These are phyloP conservation scores for Pythium plurisporium DNA, from an alignment of 352 stramenopile species.

Conservation along the genomic window DNA sequence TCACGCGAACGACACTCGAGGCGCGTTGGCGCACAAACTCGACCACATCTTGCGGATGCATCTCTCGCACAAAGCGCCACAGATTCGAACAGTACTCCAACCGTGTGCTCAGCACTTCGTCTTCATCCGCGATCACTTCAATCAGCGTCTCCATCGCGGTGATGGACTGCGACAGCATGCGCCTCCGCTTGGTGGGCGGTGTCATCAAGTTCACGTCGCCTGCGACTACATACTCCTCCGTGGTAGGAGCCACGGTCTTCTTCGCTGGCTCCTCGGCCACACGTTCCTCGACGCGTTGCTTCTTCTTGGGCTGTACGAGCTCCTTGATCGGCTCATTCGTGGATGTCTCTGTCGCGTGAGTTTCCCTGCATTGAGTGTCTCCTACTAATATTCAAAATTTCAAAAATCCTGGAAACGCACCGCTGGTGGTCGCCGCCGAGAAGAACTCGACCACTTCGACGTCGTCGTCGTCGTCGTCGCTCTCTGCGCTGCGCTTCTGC, in stretches of 20 bases:
- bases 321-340: constrained; percentile 2
- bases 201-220: constrained; percentile 19
- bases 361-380: not conserved
- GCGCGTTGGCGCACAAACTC: constrained; percentile 25
- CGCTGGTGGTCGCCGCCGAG: constrained; percentile 6
- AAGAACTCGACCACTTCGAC: constrained; percentile 27
- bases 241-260: not conserved
- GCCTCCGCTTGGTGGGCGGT: constrained; percentile 23
- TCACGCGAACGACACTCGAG: constrained; percentile 27
- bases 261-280: not conserved
- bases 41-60: constrained; percentile 22
- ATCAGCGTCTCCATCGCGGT: constrained; percentile 24
- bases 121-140: constrained; percentile 26
- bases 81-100: constrained; percentile 38
- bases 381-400: constrained; percentile 16
- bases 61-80: constrained; percentile 24
- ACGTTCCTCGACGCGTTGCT: constrained; percentile 3
- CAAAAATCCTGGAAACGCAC: too few relatives aligned
- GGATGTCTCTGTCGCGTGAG: constrained; percentile 1
- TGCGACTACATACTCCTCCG: constrained; percentile 1
- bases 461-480: constrained; percentile 9
- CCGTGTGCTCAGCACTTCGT: constrained; percentile 33
- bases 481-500: not conserved
- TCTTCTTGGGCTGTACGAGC: constrained; percentile 6
- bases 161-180: constrained; percentile 18